phyloP scores from a whole-genome alignment of 345 rosid genomes.

The Melaleuca alternifolia region DNA sequence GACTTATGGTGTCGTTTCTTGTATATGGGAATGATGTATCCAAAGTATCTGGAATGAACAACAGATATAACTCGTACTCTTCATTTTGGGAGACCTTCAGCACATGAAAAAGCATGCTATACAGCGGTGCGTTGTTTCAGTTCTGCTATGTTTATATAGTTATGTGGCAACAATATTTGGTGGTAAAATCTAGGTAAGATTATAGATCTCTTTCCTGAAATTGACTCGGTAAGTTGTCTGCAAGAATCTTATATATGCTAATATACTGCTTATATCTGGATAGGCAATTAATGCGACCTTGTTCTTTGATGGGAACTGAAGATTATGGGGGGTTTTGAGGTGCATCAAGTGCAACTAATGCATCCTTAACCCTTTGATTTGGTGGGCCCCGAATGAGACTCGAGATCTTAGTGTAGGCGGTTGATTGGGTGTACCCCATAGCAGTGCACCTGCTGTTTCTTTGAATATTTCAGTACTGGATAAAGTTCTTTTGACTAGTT shows the following conservation, averaged over 20 bases:
- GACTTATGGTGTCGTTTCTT: not conserved
- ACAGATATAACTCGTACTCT: constrained; percentile 94
- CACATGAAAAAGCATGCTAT: constrained; percentile 81
- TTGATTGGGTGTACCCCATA: not conserved
- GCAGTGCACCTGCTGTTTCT: not conserved
- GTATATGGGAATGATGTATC: constrained; percentile 7
- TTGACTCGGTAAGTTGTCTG: not conserved
- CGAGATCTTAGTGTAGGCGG: not conserved
- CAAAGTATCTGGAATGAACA: constrained; percentile 91
- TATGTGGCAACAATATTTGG: too few relatives aligned
- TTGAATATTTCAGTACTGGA: not conserved
- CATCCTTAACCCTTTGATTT: not conserved
- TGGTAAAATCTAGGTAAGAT: not conserved
- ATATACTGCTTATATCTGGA: not conserved
- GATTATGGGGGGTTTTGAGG: not conserved
- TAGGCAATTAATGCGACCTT: not conserved
- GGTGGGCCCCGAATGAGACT: not conserved
- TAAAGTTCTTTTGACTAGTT: too few relatives aligned
- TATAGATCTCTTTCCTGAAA: not conserved
- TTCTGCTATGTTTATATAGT: not conserved
- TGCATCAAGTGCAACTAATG: not conserved
- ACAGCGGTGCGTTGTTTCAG: constrained; percentile 48
- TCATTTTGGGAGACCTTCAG: constrained; percentile 92
- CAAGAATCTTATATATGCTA: not conserved
- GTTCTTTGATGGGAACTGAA: not conserved